phyloP scores from a whole-genome alignment of 2,329 filamentous ascomycete species.

The Fusarium mangiferae region DNA sequence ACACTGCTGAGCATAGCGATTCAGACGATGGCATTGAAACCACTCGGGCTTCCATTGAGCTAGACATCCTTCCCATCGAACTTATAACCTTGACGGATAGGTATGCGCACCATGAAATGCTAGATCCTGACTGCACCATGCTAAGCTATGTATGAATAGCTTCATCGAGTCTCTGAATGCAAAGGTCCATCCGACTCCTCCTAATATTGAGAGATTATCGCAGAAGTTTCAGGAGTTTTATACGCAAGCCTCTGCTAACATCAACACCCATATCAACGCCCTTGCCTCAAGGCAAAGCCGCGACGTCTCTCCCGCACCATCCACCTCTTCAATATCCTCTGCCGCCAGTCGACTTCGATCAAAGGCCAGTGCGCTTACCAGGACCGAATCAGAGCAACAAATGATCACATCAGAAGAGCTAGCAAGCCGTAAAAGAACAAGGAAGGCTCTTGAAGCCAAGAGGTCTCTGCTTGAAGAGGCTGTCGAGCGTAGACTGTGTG shows the following conservation, averaged over 20 bases:
- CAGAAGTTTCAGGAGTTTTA: slow-evolving; percentile 97
- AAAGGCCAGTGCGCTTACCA: slow-evolving; percentile 65
- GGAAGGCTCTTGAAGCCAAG: slow-evolving; percentile 82
- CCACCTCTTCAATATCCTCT: slow-evolving; percentile 65
- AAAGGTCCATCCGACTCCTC: slow-evolving; percentile 85
- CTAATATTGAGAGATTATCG: slow-evolving; percentile 83
- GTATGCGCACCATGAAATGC: slow-evolving; percentile 57
- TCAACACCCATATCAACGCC: slow-evolving; percentile 86
- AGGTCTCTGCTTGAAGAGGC: slow-evolving; percentile 84
- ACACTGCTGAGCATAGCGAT: slow-evolving; percentile 54
- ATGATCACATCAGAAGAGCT: slow-evolving; percentile 93
- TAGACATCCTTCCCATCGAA: slow-evolving; percentile 94
- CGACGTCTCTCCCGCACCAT: slow-evolving; percentile 66
- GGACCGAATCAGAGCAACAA: slow-evolving; percentile 70
- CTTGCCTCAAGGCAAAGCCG: slow-evolving; percentile 80
- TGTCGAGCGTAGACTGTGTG: slow-evolving; percentile 86
- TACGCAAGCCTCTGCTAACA: slow-evolving; percentile 79
- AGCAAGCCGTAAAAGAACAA: slow-evolving; percentile 79
- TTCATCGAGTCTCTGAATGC: slow-evolving; percentile 92
- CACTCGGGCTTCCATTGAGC: slow-evolving; percentile 70
- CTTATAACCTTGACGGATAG: slow-evolving; percentile 89
- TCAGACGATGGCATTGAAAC: slow-evolving; percentile 59
- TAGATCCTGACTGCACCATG: not conserved
- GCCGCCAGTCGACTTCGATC: slow-evolving; percentile 66
- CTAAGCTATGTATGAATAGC: slow-evolving; percentile 56